Conservation (phyloP, 2,329 filamentous ascomycete species). For the Paraphoma sp. region DNA sequence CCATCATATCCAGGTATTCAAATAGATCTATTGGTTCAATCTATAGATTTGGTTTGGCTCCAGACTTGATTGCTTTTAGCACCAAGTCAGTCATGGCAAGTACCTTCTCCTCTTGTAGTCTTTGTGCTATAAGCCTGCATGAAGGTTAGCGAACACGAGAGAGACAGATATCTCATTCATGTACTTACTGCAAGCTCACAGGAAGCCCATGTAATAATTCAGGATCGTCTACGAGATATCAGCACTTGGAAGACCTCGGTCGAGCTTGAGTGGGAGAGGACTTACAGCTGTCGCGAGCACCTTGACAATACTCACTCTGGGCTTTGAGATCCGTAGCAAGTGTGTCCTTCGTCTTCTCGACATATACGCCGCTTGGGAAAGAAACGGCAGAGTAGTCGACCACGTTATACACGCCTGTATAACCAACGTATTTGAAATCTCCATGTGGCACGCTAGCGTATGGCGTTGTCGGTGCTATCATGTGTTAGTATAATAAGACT, state of each 20-base stretch:
- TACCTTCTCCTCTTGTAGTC: slow-evolving; percentile 53
- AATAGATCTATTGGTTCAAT: neutral
- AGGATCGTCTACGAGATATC: slow-evolving; percentile 38
- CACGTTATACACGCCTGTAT: slow-evolving; percentile 57
- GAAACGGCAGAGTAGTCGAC: slow-evolving; percentile 56
- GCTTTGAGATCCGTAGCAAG: slow-evolving; percentile 27
- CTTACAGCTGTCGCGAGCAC: slow-evolving; percentile 51
- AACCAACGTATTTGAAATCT: slow-evolving; percentile 54
- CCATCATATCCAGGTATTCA: neutral
- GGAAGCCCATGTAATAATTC: slow-evolving; percentile 53
- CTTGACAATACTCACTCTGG: slow-evolving; percentile 49
- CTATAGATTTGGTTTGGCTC: neutral
- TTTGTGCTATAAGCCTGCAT: slow-evolving; percentile 43
- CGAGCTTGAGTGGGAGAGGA: slow-evolving; percentile 1
- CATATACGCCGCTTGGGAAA: slow-evolving; percentile 52
- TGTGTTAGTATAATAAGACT: slow-evolving; percentile 6
- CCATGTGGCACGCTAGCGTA: slow-evolving; percentile 52
- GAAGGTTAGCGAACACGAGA: neutral
- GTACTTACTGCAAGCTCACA: slow-evolving; percentile 47
- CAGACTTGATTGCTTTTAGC: slow-evolving; percentile 32
- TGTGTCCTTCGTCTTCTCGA: slow-evolving; percentile 49
- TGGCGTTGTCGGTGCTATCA: slow-evolving; percentile 52
- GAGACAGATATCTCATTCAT: neutral
- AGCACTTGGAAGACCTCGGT: neutral
- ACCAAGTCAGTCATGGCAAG: slow-evolving; percentile 48